Evolutionary conservation across 768 basidiomycete species (phyloP), one percentile per base, ranked within the genome.

Genomic region (Lentinula sp.): DNA sequence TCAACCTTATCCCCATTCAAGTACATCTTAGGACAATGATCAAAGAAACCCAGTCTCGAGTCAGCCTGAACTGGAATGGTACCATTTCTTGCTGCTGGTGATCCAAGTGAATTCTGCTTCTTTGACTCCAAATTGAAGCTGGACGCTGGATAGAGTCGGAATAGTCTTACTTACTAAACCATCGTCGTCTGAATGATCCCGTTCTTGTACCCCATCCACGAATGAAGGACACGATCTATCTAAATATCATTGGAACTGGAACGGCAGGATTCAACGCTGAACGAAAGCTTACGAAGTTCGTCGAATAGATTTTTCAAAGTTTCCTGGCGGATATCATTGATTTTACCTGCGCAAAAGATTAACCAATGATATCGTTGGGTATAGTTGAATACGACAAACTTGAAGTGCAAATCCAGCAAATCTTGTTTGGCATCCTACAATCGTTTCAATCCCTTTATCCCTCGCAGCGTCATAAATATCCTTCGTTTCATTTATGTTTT

Each of bases 341-440:
- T n/a, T 35, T 52, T 15, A 35, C 16, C 51, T 52, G 51, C 48
- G 31, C 9, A 6, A 11, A 10, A 0, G 21, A 50, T 31, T 50
- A 16, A 50, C 48, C 48, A 50, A 50, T 50, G 5, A 50, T 50
- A 8, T 53, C 16, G 15, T 60, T n/a, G 46, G 50, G 3, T 28
- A 28, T 28, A 0, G 28, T 4, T 43, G 16, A 43, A 16, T 43
- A 6, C 16, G 23, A 15, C 16, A 67, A 66, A 62, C 9, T 68
- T 42, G 63, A 67, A 56, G 70, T 70, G 6, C 65, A 56, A n/a
- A 75, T 60, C 52, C 68, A 64, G 5, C 70, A 71, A 42, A 73
- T 69, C 43, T 65, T 61, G 1, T 71, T 62, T 77, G 76, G 2
- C 70, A 57, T 5, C 76, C 78, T 18, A 78, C 68, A 2, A 76